Evolutionary conservation across 164 flowering plant species (phyloP).

Genomic region (Stephania japonica): DNA sequence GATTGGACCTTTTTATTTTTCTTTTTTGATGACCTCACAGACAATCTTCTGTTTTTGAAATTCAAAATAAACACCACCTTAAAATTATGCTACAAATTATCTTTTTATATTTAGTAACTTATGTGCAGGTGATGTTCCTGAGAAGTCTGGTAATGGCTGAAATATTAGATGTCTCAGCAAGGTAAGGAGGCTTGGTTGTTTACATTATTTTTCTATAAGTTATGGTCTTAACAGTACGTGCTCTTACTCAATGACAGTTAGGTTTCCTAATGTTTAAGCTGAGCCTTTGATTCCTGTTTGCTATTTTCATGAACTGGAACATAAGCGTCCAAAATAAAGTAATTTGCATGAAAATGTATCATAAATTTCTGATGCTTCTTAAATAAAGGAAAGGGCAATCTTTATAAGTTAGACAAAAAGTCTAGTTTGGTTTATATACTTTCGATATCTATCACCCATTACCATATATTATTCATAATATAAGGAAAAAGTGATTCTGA

Average conservation of each 20-base stretch:
- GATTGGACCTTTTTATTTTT: too few species aligned
- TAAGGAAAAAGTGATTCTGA: neutral
- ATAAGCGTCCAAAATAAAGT: neutral
- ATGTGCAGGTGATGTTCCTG: conserved; percentile 19
- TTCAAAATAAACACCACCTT: too few species aligned
- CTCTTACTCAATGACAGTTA: neutral
- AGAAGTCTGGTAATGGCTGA: conserved; percentile 21
- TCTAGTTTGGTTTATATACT: neutral
- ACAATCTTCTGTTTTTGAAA: too few species aligned
- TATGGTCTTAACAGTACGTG: neutral
- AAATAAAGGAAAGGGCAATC: neutral
- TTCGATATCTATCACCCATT: neutral
- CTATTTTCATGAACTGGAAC: neutral
- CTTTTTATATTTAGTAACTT: conserved; percentile 1
- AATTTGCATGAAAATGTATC: neutral
- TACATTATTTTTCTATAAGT: conserved; percentile 1
- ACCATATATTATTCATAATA: neutral
- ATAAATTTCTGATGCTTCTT: neutral
- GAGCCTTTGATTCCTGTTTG: neutral
- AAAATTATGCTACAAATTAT: neutral
- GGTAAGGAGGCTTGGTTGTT: conserved; percentile 23
- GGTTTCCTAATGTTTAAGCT: neutral
- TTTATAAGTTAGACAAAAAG: neutral
- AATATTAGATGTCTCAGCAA: conserved; percentile 15
- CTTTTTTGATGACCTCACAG: too few species aligned